A percentile compares a stretch with the other conserved stretches of the same genome.
phyloP scores from a whole-genome alignment of 1,284 basidiomycete species.

The Tilletiopsis washingtonensis region DNA sequence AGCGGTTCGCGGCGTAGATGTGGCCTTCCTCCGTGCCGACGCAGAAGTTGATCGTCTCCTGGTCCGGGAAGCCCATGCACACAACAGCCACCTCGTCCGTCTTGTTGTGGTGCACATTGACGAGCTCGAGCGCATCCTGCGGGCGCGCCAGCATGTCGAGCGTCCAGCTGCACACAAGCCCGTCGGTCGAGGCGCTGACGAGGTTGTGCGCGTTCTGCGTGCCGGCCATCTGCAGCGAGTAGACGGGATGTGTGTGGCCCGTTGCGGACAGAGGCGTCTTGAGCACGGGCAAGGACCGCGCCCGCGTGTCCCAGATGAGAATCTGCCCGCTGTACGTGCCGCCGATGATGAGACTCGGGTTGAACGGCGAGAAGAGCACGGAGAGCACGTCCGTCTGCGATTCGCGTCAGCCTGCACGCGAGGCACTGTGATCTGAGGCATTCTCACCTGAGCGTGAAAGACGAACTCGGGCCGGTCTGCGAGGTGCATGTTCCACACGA shows the following conservation, averaged over 20 bases:
- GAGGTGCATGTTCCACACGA: constrained; percentile 93
- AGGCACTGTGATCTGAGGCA: background rate
- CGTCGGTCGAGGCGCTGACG: constrained; percentile 90
- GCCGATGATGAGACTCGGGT: constrained; percentile 91
- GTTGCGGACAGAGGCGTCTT: constrained; percentile 84
- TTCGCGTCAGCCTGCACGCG: background rate
- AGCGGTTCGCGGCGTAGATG: constrained; percentile 87
- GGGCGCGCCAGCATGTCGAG: constrained; percentile 97
- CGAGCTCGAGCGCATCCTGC: constrained; percentile 34
- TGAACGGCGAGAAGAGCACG: constrained; percentile 92
- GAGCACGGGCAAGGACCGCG: constrained; percentile 76
- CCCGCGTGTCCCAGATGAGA: constrained; percentile 94
- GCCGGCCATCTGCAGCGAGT: constrained; percentile 92
- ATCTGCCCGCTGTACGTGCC: constrained; percentile 98
- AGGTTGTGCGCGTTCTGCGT: constrained; percentile 97
- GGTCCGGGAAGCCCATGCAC: constrained; percentile 80
- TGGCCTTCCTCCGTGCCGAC: constrained; percentile 96
- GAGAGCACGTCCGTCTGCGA: constrained; percentile 87
- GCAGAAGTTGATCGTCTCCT: constrained; percentile 91
- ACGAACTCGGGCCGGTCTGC: constrained; percentile 92
- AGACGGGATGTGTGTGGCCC: constrained; percentile 96
- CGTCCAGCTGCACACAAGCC: constrained; percentile 91
- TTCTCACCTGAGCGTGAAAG: constrained; percentile 80
- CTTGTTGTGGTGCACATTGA: constrained; percentile 24
- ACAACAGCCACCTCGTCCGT: constrained; percentile 89